phyloP scores from a whole-genome alignment of 1,284 basidiomycete species.

The Xanthoconium separans region DNA sequence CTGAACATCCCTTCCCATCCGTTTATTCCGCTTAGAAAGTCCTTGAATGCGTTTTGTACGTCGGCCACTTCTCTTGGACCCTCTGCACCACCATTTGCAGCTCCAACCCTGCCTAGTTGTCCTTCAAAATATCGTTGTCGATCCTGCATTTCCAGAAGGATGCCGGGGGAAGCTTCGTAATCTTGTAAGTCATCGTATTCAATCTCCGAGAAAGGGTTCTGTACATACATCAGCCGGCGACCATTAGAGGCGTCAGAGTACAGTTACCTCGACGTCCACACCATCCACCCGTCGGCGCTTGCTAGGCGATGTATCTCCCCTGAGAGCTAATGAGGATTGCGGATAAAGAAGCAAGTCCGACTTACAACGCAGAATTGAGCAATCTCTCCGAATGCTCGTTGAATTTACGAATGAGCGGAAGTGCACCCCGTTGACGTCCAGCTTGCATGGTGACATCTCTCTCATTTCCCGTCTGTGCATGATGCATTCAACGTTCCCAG shows the following conservation, averaged over 20 bases:
- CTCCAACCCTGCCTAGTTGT: slow-evolving; percentile 41
- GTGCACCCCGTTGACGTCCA: slow-evolving; percentile 80
- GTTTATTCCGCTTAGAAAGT: slow-evolving; percentile 45
- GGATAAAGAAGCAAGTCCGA: slow-evolving; percentile 1
- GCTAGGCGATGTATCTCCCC: slow-evolving; percentile 54
- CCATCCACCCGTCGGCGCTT: slow-evolving; percentile 60
- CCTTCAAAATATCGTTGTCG: slow-evolving; percentile 76
- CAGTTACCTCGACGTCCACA: slow-evolving; percentile 31
- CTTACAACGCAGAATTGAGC: slow-evolving; percentile 73
- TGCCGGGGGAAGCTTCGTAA: slow-evolving; percentile 60
- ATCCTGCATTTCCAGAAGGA: slow-evolving; percentile 83
- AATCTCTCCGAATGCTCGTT: slow-evolving; percentile 95
- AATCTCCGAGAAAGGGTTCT: slow-evolving; percentile 68
- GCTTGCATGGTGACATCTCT: slow-evolving; percentile 96
- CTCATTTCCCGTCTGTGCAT: slow-evolving; percentile 75
- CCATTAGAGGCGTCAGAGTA: slow-evolving; percentile 9
- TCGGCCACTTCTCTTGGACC: slow-evolving; percentile 38
- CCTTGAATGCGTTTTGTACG: slow-evolving; percentile 43
- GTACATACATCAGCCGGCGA: background rate
- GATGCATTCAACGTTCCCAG: background rate
- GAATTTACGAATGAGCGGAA: slow-evolving; percentile 95
- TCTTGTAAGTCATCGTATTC: slow-evolving; percentile 86
- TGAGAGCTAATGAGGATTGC: slow-evolving; percentile 25
- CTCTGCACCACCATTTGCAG: slow-evolving; percentile 23
- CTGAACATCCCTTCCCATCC: slow-evolving; percentile 60